Conservation (phyloP, 805 yeast genomes). For the Myxozyma neglecta region DNA sequence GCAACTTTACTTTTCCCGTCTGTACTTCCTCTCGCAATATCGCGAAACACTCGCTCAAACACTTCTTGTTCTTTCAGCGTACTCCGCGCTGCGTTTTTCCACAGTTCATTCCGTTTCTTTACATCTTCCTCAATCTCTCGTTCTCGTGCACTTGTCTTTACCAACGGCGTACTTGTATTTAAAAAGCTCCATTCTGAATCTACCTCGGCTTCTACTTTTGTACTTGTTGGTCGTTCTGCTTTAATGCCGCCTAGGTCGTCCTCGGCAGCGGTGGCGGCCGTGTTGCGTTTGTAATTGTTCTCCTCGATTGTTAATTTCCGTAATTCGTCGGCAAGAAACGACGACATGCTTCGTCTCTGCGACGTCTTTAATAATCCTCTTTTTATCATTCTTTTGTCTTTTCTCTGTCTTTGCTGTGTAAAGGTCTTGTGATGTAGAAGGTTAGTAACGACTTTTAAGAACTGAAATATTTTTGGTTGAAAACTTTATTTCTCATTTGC, state of each 20-base stretch:
- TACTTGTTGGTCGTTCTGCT: not conserved
- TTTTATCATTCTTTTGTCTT: no score
- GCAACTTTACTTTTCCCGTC: not conserved
- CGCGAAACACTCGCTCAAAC: constrained; percentile 22
- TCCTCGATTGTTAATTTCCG: not conserved
- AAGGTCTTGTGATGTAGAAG: no score
- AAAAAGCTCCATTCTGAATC: constrained; percentile 1
- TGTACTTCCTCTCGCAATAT: constrained; percentile 2
- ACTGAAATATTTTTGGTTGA: no score
- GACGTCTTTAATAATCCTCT: no score
- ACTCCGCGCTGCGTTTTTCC: constrained; percentile 12
- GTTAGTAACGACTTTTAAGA: no score
- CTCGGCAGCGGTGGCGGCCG: not conserved
- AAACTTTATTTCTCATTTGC: no score
- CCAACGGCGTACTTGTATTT: not conserved
- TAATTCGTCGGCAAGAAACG: constrained; percentile 6
- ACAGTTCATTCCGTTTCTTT: not conserved
- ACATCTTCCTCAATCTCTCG: not conserved
- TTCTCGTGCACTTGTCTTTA: not conserved
- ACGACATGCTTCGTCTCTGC: not conserved
- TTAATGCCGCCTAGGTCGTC: not conserved
- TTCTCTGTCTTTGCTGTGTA: no score
- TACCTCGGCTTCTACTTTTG: not conserved
- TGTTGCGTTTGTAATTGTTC: not conserved
- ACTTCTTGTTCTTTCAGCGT: constrained; percentile 17